phyloP scores from a whole-genome alignment of 2,329 filamentous ascomycete species.

The Cordyceps farinosa region DNA sequence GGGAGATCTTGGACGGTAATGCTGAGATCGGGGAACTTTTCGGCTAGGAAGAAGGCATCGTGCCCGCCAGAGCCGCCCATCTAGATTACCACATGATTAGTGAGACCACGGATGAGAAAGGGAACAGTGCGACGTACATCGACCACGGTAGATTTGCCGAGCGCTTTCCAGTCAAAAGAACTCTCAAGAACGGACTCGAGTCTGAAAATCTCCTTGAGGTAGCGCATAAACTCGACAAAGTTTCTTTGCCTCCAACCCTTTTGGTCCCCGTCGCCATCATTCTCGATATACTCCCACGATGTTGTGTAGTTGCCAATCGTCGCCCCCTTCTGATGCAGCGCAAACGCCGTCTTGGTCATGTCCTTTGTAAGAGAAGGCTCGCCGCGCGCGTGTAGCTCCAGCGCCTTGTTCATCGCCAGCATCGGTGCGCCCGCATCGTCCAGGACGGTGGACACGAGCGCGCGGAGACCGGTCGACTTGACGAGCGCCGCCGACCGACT shows the following conservation, averaged over 20 bases:
- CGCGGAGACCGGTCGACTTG: slow-evolving; percentile 30
- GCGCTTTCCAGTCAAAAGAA: slow-evolving; percentile 35
- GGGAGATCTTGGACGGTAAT: slow-evolving; percentile 45
- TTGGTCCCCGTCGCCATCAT: slow-evolving; percentile 36
- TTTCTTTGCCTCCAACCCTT: slow-evolving; percentile 38
- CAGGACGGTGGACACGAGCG: slow-evolving; percentile 35
- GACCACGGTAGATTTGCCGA: slow-evolving; percentile 36
- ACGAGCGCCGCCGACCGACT: slow-evolving; percentile 38
- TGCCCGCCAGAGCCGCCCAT: slow-evolving; percentile 43
- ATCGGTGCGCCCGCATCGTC: slow-evolving; percentile 38
- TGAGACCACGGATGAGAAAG: too few species aligned
- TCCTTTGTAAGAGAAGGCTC: slow-evolving; percentile 31
- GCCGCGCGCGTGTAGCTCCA: slow-evolving; percentile 31
- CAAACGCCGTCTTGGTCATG: slow-evolving; percentile 36
- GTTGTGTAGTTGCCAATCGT: slow-evolving; percentile 30
- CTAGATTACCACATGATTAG: slow-evolving; percentile 22
- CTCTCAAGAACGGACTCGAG: slow-evolving; percentile 33
- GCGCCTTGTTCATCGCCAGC: slow-evolving; percentile 32
- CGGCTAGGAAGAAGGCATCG: slow-evolving; percentile 39
- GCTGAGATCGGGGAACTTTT: slow-evolving; percentile 38
- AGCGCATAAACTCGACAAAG: slow-evolving; percentile 39
- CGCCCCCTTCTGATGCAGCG: slow-evolving; percentile 32
- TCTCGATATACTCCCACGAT: slow-evolving; percentile 40
- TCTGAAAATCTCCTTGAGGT: slow-evolving; percentile 38
- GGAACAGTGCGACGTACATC: slow-evolving; percentile 33